Base-by-base conservation (phyloP, 1,284 basidiomycete species). In the Irpex sp. region DNA sequence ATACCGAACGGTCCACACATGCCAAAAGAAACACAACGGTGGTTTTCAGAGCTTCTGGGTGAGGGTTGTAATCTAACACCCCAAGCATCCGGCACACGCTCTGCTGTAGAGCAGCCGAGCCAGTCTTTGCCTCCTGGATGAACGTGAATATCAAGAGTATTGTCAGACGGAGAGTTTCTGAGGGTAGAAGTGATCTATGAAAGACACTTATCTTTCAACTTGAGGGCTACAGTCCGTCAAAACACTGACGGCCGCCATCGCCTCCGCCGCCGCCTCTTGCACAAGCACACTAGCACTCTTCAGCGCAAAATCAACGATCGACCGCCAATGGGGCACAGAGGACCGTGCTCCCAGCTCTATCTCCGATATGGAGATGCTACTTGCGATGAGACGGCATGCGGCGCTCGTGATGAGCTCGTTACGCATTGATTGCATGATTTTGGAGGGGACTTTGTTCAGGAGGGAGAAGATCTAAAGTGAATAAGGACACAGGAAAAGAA, bases 11-110 rank as follows among this genome's bases (percentile, higher is more conserved):
- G 64, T 84, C 79, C 7, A 88, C 81, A 69, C 82, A 82, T 58
- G 81, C 79, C 59, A 93, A 73, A 61, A 95, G 76, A 72, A 85
- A 90, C 15, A 76, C 68, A 53, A 90, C 73, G 1, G 81, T 87
- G 62, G 79, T 72, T 7, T 77, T 68, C 37, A 93, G 77, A 49
- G 81, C 81, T 69, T 81, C 79, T 17, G 79, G 77, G 72, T 86
- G 80, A 4, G 76, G 72, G 50, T 77, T 74, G 72, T 94, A 97
- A 70, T 88, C 82, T 39, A 94, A 75, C 37, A 81, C 78, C 5
- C 95, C 93, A 9, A 98, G 77, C n/a, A 90, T 77, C 57, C 87
- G 82, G 4, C 92, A 88, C 50, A 94, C 79, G 69, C 89, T 89
- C 74, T 95, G 93, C 69, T 94, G 89, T 68, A 89, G 78, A 1